Conservation (phyloP, 1,284 basidiomycete species). For the Malassezia arunalokei region DNA sequence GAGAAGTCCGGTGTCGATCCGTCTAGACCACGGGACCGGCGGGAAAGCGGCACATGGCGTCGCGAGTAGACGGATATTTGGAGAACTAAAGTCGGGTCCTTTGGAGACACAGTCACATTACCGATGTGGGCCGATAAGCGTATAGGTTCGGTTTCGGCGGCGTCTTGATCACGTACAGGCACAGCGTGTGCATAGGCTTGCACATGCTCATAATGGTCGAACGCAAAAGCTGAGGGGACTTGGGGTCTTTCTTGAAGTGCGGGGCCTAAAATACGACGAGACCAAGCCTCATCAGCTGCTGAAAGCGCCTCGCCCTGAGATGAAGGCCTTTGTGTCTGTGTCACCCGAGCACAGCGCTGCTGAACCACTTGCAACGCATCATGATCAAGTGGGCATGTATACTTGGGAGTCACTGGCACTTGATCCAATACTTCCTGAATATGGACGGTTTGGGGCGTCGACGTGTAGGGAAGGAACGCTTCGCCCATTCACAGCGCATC, state of each 20-base stretch:
- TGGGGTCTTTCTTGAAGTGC: background rate
- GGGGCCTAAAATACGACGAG: background rate
- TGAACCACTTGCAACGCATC: background rate
- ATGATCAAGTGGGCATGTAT: background rate
- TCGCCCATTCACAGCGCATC: too few relatives aligned
- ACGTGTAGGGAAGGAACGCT: too few relatives aligned
- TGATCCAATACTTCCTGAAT: too few relatives aligned
- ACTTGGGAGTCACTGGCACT: too few relatives aligned
- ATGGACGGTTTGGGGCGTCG: too few relatives aligned
- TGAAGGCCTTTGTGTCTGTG: background rate
- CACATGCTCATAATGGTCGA: slow-evolving; percentile 12
- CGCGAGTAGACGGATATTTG: slow-evolving; percentile 11
- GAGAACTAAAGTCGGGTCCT: background rate
- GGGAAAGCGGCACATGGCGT: background rate
- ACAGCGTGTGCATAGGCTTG: background rate
- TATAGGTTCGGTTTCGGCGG: slow-evolving; percentile 1
- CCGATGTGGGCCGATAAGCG: background rate
- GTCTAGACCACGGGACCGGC: slow-evolving; percentile 4
- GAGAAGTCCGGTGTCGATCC: background rate
- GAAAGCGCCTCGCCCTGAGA: background rate
- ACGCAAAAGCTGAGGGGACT: slow-evolving; percentile 6
- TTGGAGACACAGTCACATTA: background rate
- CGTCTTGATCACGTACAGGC: slow-evolving; percentile 3
- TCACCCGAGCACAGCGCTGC: background rate
- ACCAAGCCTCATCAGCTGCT: background rate